A percentile compares a stretch with the other conserved stretches of the same genome.
Evolutionary conservation across 2,329 filamentous ascomycete species (phyloP).

Genomic region (Penicillium corylophilum): DNA sequence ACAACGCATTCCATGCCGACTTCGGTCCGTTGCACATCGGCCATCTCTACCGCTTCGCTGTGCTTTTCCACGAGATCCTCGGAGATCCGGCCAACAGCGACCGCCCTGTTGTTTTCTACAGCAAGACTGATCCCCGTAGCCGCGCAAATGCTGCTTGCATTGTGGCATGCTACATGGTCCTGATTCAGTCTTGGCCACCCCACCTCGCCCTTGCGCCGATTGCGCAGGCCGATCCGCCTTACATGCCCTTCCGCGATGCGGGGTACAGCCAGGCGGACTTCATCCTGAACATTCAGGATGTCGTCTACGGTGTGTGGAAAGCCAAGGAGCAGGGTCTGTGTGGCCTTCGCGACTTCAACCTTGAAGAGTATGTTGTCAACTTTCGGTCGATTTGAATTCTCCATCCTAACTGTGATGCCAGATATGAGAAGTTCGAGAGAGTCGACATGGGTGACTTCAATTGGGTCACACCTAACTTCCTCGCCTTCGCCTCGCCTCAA

Average conservation of each 20-base stretch:
- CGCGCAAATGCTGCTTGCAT: slow-evolving; percentile 86
- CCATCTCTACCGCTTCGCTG: slow-evolving; percentile 92
- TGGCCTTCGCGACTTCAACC: slow-evolving; percentile 86
- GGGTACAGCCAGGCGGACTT: slow-evolving; percentile 99
- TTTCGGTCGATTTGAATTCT: not conserved
- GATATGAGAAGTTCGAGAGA: slow-evolving; percentile 89
- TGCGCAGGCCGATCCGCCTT: slow-evolving; percentile 90
- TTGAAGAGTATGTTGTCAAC: slow-evolving; percentile 68
- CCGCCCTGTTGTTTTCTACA: slow-evolving; percentile 93
- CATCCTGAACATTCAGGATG: slow-evolving; percentile 89
- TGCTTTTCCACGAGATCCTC: slow-evolving; percentile 92
- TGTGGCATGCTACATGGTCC: slow-evolving; percentile 96
- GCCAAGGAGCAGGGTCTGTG: slow-evolving; percentile 95
- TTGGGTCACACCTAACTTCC: slow-evolving; percentile 93
- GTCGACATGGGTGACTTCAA: slow-evolving; percentile 99
- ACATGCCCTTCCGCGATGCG: slow-evolving; percentile 98
- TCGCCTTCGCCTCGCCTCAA: slow-evolving; percentile 95
- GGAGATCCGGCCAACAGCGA: slow-evolving; percentile 88
- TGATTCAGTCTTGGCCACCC: slow-evolving; percentile 96
- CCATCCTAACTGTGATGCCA: slow-evolving; percentile 30
- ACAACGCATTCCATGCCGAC: slow-evolving; percentile 98
- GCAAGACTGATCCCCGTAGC: slow-evolving; percentile 86
- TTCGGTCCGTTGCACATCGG: slow-evolving; percentile 97
- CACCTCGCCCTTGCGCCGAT: slow-evolving; percentile 94
- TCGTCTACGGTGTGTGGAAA: slow-evolving; percentile 98